Evolutionary conservation across 2,329 filamentous ascomycete species (phyloP).

Genomic region (Sporothrix inflata): DNA sequence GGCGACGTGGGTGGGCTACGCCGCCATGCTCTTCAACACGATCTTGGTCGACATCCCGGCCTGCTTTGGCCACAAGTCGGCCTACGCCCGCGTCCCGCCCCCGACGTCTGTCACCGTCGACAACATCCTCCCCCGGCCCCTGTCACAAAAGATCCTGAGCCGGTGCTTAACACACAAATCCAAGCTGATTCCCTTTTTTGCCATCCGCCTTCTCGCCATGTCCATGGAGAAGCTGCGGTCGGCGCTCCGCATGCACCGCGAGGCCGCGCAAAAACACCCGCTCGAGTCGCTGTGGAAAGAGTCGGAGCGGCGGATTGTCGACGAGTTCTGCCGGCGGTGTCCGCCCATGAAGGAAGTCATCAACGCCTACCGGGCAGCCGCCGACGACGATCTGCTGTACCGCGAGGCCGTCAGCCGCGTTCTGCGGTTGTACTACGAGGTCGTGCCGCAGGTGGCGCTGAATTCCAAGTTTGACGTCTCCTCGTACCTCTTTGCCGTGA

Average conservation of each 20-base stretch:
- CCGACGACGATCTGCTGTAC: constrained; percentile 71
- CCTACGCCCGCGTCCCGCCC: constrained; percentile 70
- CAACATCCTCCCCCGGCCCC: constrained; percentile 79
- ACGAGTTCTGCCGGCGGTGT: constrained; percentile 76
- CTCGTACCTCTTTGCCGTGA: constrained; percentile 68
- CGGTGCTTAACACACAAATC: constrained; percentile 79
- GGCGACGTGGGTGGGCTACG: constrained; percentile 93
- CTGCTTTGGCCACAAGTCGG: constrained; percentile 68
- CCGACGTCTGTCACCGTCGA: constrained; percentile 79
- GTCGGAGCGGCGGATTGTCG: constrained; percentile 66
- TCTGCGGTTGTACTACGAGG: constrained; percentile 81
- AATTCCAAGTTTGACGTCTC: constrained; percentile 90
- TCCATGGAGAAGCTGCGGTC: constrained; percentile 76
- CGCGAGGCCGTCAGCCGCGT: constrained; percentile 78
- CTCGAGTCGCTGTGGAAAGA: constrained; percentile 64
- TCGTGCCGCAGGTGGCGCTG: constrained; percentile 76
- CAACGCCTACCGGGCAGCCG: constrained; percentile 69
- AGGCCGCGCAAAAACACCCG: constrained; percentile 38
- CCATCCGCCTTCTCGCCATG: constrained; percentile 75
- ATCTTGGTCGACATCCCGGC: constrained; percentile 74
- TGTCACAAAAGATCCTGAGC: constrained; percentile 77
- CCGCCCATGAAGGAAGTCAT: constrained; percentile 83
- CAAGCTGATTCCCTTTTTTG: constrained; percentile 81
- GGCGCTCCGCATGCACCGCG: constrained; percentile 64
- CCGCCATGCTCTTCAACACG: constrained; percentile 81